phyloP scores from a whole-genome alignment of 2,329 filamentous ascomycete species.

The Alternaria rosae region DNA sequence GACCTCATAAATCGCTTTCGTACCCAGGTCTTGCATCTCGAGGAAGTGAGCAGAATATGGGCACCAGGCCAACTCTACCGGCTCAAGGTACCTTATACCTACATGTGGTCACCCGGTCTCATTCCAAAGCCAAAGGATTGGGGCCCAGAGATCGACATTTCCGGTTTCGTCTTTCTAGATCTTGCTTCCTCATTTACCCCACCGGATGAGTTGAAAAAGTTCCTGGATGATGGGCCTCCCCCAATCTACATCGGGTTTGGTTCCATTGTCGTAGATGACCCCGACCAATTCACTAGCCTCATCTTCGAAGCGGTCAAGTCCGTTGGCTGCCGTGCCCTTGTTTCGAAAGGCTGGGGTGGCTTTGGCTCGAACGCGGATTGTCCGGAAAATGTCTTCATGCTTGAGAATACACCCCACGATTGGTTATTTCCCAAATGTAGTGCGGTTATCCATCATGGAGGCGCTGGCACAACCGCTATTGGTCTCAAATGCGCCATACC shows the following conservation, averaged over 20 bases:
- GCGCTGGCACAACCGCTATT: constrained; percentile 78
- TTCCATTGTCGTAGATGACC: constrained; percentile 77
- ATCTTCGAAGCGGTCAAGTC: constrained; percentile 73
- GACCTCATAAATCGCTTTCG: constrained; percentile 80
- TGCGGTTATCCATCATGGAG: constrained; percentile 77
- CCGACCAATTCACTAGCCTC: constrained; percentile 71
- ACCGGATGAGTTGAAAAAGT: constrained; percentile 59
- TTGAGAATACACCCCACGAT: constrained; percentile 78
- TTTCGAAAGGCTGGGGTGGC: constrained; percentile 79
- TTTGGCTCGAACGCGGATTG: constrained; percentile 63
- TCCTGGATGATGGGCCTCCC: constrained; percentile 53
- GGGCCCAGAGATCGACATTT: constrained; percentile 74
- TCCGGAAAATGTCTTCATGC: constrained; percentile 70
- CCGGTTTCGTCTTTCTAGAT: constrained; percentile 81
- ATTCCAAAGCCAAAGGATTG: constrained; percentile 73
- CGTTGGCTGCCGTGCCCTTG: constrained; percentile 73
- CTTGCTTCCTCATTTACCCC: constrained; percentile 68
- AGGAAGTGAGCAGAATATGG: constrained; percentile 79
- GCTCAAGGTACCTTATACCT: constrained; percentile 77
- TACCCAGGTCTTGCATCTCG: constrained; percentile 71
- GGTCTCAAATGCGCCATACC: constrained; percentile 75
- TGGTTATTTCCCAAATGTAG: constrained; percentile 75
- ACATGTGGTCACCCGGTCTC: constrained; percentile 69
- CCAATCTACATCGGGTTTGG: constrained; percentile 81
- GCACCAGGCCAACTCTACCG: constrained; percentile 76